Conservation (phyloP, 805 yeast genomes). For the Grigorovia transvaalensis region DNA sequence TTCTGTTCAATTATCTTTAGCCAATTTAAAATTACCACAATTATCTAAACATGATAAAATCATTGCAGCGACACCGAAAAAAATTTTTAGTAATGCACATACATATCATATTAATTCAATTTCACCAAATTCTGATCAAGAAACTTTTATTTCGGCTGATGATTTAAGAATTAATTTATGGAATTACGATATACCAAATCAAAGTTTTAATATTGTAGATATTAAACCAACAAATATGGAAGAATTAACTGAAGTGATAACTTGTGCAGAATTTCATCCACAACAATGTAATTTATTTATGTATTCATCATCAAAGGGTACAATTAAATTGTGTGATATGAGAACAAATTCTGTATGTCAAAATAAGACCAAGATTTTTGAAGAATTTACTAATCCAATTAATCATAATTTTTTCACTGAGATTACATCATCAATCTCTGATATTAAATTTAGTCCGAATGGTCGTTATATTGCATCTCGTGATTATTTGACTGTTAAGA, state of each 20-base stretch:
- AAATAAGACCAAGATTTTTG: conserved; percentile 74
- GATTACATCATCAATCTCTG: conserved; percentile 87
- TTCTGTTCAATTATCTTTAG: conserved; percentile 28
- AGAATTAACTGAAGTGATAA: conserved; percentile 94
- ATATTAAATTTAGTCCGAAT: conserved; percentile 81
- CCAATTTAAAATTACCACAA: conserved; percentile 67
- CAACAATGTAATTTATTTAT: conserved; percentile 82
- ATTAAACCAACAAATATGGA: conserved; percentile 98
- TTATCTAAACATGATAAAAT: conserved; percentile 90
- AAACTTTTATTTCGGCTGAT: conserved; percentile 85
- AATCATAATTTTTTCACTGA: conserved; percentile 95
- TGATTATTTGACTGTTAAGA: conserved; percentile 93
- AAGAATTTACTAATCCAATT: conserved; percentile 86
- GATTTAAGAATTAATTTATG: conserved; percentile 92
- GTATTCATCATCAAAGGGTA: conserved; percentile 93
- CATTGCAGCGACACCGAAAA: conserved; percentile 88
- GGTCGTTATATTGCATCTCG: conserved; percentile 95
- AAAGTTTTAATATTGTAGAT: conserved; percentile 92
- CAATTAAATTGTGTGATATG: conserved; percentile 93
- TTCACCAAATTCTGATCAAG: conserved; percentile 90
- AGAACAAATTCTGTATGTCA: conserved; percentile 92
- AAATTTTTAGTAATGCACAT: conserved; percentile 89
- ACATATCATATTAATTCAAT: conserved; percentile 96
- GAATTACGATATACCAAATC: conserved; percentile 91
- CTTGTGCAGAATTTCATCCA: conserved; percentile 95